Evolutionary conservation across 140 eudicot species (phyloP).

Genomic region (Oenanthe javanica): DNA sequence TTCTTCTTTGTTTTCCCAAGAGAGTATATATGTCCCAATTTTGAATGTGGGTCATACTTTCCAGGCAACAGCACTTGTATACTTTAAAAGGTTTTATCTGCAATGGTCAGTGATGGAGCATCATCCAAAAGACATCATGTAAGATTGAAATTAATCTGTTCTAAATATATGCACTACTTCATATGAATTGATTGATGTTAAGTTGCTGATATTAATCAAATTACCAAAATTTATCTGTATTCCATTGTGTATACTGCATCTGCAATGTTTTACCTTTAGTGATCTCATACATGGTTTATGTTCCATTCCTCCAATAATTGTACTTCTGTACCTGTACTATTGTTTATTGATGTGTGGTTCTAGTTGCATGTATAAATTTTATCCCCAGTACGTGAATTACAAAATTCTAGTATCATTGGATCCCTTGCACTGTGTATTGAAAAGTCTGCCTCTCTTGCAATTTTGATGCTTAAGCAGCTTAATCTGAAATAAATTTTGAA

Average conservation of each 20-base stretch:
- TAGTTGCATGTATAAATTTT: not conserved
- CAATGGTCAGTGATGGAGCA: conserved; percentile 99
- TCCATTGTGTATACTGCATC: not conserved
- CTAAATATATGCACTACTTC: not conserved
- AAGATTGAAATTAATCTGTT: conserved; percentile 19
- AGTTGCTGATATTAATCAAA: not conserved
- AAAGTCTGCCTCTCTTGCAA: not conserved
- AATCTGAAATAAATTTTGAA: conserved; percentile 6
- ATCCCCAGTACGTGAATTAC: not conserved
- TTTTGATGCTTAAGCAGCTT: not conserved
- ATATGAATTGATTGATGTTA: not conserved
- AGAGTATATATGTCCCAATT: not conserved
- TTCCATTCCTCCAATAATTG: not conserved
- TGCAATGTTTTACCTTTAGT: not conserved
- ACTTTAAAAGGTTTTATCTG: conserved; percentile 86
- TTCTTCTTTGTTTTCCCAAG: not conserved
- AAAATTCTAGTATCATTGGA: not conserved
- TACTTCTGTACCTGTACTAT: not conserved
- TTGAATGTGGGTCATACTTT: conserved; percentile 20
- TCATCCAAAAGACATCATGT: conserved; percentile 94
- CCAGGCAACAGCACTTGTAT: conserved; percentile 94
- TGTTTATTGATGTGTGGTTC: not conserved
- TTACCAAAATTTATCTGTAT: not conserved
- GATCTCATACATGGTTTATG: not conserved
- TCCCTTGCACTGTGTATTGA: not conserved